Percentiles rank a stretch among this genome's conserved stretches.
Evolutionary conservation across 139 green algal genomes (phyloP).

Genomic region (Penium margaritaceum): DNA sequence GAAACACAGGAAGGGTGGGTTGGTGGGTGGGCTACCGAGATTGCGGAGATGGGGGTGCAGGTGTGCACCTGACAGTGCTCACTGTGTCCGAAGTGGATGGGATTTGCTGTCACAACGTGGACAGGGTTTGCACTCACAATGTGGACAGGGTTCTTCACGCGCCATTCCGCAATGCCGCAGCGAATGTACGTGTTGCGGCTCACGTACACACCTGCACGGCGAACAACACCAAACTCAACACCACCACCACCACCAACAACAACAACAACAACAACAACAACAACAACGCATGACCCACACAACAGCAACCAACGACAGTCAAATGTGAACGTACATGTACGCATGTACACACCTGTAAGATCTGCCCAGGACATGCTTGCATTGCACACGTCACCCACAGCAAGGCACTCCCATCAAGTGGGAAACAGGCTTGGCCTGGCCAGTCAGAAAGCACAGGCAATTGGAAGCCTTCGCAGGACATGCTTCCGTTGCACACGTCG

Average conservation of each 20-base stretch:
- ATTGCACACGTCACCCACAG: background rate
- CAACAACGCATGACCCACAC: background rate
- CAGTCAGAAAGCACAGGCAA: too few relatives aligned
- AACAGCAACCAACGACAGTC: background rate
- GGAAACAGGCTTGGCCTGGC: too few relatives aligned
- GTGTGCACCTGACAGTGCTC: background rate
- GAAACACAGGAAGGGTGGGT: too few relatives aligned
- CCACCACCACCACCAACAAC: background rate
- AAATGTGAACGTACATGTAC: too few relatives aligned
- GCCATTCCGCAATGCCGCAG: conserved; percentile 40
- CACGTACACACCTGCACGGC: conserved; percentile 38
- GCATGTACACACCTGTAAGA: too few relatives aligned
- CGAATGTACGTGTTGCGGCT: conserved; percentile 49
- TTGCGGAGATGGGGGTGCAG: background rate
- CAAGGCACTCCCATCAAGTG: too few relatives aligned
- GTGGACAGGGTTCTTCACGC: conserved; percentile 40
- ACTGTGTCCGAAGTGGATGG: background rate
- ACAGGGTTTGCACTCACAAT: conserved; percentile 16
- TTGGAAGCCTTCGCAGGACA: too few relatives aligned
- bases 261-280: background rate
- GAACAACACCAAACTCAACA: background rate
- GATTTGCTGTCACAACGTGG: too few relatives aligned
- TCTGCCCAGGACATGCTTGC: too few relatives aligned
- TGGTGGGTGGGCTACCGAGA: too few relatives aligned
- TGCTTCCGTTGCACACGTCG: too few relatives aligned